Percentiles rank a stretch among this genome's conserved stretches.
Evolutionary conservation across 2,329 filamentous ascomycete genomes (phyloP).

Genomic region (Graphilbum fragrans): DNA sequence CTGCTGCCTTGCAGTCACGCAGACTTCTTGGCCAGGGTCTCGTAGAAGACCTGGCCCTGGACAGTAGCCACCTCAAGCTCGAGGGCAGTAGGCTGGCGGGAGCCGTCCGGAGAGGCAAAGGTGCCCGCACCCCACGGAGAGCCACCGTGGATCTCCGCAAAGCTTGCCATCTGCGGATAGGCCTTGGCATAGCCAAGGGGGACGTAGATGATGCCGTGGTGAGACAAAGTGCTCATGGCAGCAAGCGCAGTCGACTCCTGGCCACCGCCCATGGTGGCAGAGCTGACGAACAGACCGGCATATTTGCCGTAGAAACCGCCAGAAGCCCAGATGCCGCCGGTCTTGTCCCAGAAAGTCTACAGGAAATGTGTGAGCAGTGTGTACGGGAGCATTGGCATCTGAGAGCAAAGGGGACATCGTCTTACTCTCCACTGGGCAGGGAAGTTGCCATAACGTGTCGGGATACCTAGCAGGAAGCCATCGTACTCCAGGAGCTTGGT

Average conservation of each 20-base stretch:
- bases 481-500: conserved; percentile 62
- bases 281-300: conserved; percentile 82
- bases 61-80: conserved; percentile 70
- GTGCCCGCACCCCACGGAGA: conserved; percentile 90
- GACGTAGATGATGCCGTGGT: conserved; percentile 96
- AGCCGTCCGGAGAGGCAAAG: conserved; percentile 68
- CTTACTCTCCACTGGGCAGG: conserved; percentile 78
- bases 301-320: conserved; percentile 80
- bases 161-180: conserved; percentile 57
- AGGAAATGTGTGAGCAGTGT: not conserved
- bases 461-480: conserved; percentile 84
- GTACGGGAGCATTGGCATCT: not conserved
- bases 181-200: conserved; percentile 81
- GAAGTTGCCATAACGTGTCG: conserved; percentile 95
- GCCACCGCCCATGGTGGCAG: conserved; percentile 73
- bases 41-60: conserved; percentile 81
- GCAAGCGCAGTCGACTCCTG: conserved; percentile 81
- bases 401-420: not conserved
- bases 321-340: conserved; percentile 68
- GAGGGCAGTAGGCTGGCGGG: conserved; percentile 60
- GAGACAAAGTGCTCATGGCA: conserved; percentile 72
- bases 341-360: conserved; percentile 72
- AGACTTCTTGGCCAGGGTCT: conserved; percentile 57
- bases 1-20: conserved; percentile 62
- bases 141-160: conserved; percentile 75